These are phyloP conservation scores for Colletotrichum echinochloae DNA, from an alignment of 2,329 filamentous ascomycete genomes.

Conservation along the genomic window DNA sequence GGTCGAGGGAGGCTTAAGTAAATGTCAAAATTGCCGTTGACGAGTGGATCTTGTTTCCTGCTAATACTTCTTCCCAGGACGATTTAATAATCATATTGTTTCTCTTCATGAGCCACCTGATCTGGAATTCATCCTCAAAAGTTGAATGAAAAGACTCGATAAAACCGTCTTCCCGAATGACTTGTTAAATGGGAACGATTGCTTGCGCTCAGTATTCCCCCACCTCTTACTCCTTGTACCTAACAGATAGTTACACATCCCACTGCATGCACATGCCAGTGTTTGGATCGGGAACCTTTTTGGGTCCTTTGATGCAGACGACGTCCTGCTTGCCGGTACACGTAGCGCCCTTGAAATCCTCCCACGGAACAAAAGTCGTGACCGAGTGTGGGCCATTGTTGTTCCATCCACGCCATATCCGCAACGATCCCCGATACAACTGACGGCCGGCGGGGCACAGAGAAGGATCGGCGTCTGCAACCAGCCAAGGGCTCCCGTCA, in stretches of 20 bases:
- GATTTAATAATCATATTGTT: no score
- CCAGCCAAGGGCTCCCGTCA: background rate
- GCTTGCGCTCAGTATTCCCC: no score
- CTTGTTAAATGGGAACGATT: no score
- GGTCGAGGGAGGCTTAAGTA: no score
- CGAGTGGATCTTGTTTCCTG: no score
- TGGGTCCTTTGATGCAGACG: background rate
- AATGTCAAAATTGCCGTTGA: no score
- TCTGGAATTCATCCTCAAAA: no score
- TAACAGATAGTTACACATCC: background rate
- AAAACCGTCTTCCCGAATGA: no score
- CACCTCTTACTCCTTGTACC: no score
- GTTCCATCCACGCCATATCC: constrained; percentile 22
- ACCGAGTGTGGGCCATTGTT: background rate
- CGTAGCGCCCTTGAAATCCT: constrained; percentile 27
- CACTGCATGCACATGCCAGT: background rate
- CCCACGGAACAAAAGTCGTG: constrained; percentile 6
- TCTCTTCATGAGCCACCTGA: no score
- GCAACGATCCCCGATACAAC: constrained; percentile 5
- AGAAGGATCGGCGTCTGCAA: background rate
- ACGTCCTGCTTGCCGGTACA: constrained; percentile 19
- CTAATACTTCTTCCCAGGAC: no score
- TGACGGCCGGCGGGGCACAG: constrained; percentile 1
- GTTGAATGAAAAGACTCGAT: no score
- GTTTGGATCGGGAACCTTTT: background rate